Evolutionary conservation across 192 early-diverging fungal genomes (phyloP).

Genomic region (Globomyces pollinis-pini): DNA sequence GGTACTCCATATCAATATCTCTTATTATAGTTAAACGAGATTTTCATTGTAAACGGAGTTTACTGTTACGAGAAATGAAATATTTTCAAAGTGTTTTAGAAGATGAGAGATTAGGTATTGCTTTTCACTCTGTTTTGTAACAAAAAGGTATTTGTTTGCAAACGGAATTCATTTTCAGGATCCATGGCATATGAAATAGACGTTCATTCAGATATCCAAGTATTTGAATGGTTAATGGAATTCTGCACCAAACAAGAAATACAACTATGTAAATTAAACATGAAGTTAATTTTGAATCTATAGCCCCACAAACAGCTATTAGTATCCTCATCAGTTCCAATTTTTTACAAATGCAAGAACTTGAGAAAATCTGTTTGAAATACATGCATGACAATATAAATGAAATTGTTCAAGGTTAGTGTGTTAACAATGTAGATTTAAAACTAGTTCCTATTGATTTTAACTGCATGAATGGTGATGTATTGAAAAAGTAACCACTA

Average conservation of each 20-base stretch:
- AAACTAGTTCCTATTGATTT: slow-evolving; percentile 40
- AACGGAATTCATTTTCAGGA: slow-evolving; percentile 5
- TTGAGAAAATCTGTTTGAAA: slow-evolving; percentile 36
- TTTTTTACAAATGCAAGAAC: slow-evolving; percentile 39
- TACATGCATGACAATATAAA: slow-evolving; percentile 43
- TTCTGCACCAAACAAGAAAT: slow-evolving; percentile 19
- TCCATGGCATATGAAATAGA: slow-evolving; percentile 37
- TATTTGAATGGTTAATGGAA: slow-evolving; percentile 49
- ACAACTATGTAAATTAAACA: background rate
- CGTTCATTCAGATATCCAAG: slow-evolving; percentile 50
- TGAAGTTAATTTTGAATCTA: no score
- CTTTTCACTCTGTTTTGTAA: no score
- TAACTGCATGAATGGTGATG: slow-evolving; percentile 25
- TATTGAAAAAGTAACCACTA: slow-evolving; percentile 30
- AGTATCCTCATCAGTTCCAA: slow-evolving; percentile 46
- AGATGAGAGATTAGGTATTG: slow-evolving; percentile 10
- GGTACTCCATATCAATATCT: slow-evolving; percentile 15
- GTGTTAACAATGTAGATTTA: no score
- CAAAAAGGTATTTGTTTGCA: no score
- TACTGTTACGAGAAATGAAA: slow-evolving; percentile 42
- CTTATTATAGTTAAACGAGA: slow-evolving; percentile 28
- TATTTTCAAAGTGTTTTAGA: slow-evolving; percentile 35
- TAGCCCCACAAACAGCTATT: slow-evolving; percentile 36
- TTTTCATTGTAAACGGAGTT: slow-evolving; percentile 36
- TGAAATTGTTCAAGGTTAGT: slow-evolving; percentile 22